phyloP scores from a whole-genome alignment of 257 asterid genomes.

The Penstemon barbatus region DNA sequence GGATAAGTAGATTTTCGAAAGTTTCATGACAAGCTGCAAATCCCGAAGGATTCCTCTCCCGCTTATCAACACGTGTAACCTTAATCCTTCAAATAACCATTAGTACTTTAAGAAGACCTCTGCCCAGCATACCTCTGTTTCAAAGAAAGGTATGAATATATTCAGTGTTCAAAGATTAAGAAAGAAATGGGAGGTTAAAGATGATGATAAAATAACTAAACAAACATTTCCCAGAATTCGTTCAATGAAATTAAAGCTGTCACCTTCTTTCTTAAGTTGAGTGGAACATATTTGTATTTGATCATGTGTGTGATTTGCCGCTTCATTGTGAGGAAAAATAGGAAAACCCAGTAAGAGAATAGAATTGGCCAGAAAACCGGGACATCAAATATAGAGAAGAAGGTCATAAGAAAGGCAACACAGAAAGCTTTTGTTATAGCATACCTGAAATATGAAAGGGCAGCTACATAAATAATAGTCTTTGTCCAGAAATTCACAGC shows the following conservation, averaged over 20 bases:
- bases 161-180: slow-evolving; percentile 2
- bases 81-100: slow-evolving; percentile 32
- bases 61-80: slow-evolving; percentile 6
- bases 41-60: neutral
- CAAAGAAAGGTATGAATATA: slow-evolving; percentile 13
- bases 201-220: neutral
- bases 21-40: slow-evolving; percentile 3
- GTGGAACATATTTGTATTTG: slow-evolving; percentile 74
- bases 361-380: slow-evolving; percentile 95
- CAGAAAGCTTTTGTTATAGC: slow-evolving; percentile 89
- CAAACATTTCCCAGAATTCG: slow-evolving; percentile 17
- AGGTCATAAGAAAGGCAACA: slow-evolving; percentile 78
- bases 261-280: slow-evolving; percentile 82
- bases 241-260: slow-evolving; percentile 20
- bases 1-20: neutral
- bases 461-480: slow-evolving; percentile 1
- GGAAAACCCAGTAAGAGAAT: slow-evolving; percentile 76
- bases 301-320: slow-evolving; percentile 89
- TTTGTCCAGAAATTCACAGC: neutral
- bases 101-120: slow-evolving; percentile 37
- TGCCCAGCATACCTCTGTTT: slow-evolving; percentile 47
- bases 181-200: neutral
- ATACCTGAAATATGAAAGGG: slow-evolving; percentile 56
- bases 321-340: slow-evolving; percentile 84
- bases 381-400: slow-evolving; percentile 78